Evolutionary conservation across 768 basidiomycete species (phyloP), one percentile per base, ranked within the genome.

Genomic region (Tricholoma bakamatsutake): DNA sequence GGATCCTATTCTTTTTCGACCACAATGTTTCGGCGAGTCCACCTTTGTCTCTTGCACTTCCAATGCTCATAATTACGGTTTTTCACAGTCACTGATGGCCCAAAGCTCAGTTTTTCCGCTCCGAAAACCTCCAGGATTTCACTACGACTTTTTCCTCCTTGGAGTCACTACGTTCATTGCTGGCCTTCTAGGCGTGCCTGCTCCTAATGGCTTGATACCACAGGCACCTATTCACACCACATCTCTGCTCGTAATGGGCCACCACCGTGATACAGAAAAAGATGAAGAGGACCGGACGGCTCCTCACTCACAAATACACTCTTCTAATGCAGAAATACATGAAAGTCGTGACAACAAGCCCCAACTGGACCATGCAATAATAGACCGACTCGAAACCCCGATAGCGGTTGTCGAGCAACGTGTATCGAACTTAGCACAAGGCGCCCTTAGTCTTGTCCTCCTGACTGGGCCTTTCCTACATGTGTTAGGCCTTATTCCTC

Each of bases 1-100:
- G 90, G 83, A 80, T 96, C 21, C 72, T 97, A 43, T 96, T 98
- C 73, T 94, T 94, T 76, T 97, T 97, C 61, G 93, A 98, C 60
- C 90, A 94, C 61, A 95, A 95, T 62, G 90, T 94, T 52, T 94
- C 92, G 47, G 90, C 91, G 67, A 62, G 87, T 71, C 56, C 52
- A 55, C 52, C 27, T 53, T 17, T 42, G 39, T 12, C 3, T 46
- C n/a, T 10, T 3, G 9, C 8, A 48, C 28, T 48, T 30, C n/a
- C 2, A 47, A 48, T 30, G n/a, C 8, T 7, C 15, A 31, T 9
- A 7, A 2, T 48, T 3, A 30, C n/a, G 7, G 12, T 30, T 15
- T 15, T 45, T n/a, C 15, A 17, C 59, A 93, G 93, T 93, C 90
- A 0, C 68, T 98, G 33, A 97, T 97, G 76, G 93, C 94, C 0